Evolutionary conservation across 805 yeast species (phyloP), one percentile per base, ranked within the genome.

Genomic region (Candida awuae): DNA sequence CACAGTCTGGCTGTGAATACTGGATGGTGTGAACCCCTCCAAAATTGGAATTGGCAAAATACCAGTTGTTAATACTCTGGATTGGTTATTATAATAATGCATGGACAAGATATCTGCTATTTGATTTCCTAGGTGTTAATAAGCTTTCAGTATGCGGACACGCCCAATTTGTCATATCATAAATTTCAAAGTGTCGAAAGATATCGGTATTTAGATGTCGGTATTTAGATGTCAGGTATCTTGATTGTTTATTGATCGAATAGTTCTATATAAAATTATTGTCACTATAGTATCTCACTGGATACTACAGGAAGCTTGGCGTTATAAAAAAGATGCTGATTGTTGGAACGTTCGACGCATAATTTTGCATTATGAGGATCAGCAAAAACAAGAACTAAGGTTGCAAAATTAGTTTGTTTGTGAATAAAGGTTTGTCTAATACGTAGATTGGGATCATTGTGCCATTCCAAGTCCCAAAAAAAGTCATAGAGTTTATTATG

Each of bases 331-430:
- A 62, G 53, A 17, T 49, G 51, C 16, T 50, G 46, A 2, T 82
- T 81, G 52, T 80, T 75, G 49, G 63, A 68, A 44, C 70, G 68
- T 12, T 71, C 54, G 4, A 70, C 71, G 52, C 79, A 80, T 30
- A 75, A 56, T 15, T 43, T 45, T 2, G 84, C 78, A 41, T 73
- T 74, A 3, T 52, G 43, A 2, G 48, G 42, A 44, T 68, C 63
- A 13, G 62, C 62, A 47, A 80, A 80, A 16, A 64, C 55, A 3
- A 75, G 54, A 8, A 75, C 51, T 46, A 62, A 66, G 2, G 56
- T 45, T 5, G 54, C 48, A 1, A 44, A 25, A 6, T 43, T 39
- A 1, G 45, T 29, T 4, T 16, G 26, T n/a, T 35, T 22, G 31
- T 47, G 47, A 0, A 43, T 39, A 15, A 27, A 31, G 1, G 49